Evolutionary conservation across 495 filamentous ascomycete species (phyloP).

Genomic region (Penicillium subrubescens): DNA sequence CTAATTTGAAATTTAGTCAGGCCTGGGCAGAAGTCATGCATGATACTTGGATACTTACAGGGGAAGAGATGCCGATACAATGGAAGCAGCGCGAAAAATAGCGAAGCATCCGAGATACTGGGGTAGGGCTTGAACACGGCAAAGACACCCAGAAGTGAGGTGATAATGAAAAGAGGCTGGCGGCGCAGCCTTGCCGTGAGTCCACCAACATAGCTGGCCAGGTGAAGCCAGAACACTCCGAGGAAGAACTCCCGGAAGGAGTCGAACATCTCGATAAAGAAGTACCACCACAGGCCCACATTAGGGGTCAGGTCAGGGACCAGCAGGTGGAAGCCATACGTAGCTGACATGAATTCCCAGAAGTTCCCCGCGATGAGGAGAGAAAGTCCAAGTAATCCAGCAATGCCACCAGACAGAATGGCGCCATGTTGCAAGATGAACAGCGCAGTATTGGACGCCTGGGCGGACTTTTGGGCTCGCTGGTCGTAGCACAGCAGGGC

Average conservation of each 20-base stretch:
- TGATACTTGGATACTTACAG: slow-evolving; percentile 51
- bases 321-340: slow-evolving; percentile 88
- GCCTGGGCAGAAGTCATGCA: background rate
- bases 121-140: slow-evolving; percentile 96
- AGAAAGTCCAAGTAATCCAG: slow-evolving; percentile 68
- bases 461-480: slow-evolving; percentile 32
- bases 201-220: slow-evolving; percentile 83
- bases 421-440: slow-evolving; percentile 56
- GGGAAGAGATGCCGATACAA: slow-evolving; percentile 95
- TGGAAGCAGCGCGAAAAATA: slow-evolving; percentile 81
- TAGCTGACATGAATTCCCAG: slow-evolving; percentile 82
- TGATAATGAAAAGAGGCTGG: slow-evolving; percentile 85
- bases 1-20: slow-evolving; percentile 40
- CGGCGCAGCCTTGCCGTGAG: slow-evolving; percentile 75
- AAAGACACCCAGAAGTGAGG: slow-evolving; percentile 81
- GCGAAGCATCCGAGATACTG: slow-evolving; percentile 80
- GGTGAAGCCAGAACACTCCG: slow-evolving; percentile 95
- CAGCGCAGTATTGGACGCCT: slow-evolving; percentile 23
- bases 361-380: slow-evolving; percentile 74
- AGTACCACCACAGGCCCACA: slow-evolving; percentile 98
- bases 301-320: slow-evolving; percentile 94
- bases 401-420: slow-evolving; percentile 48
- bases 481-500: slow-evolving; percentile 80
- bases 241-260: slow-evolving; percentile 97
- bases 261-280: slow-evolving; percentile 99